Base-by-base conservation (phyloP, 2,329 filamentous ascomycete genomes). In the Mycosphaerella arachidis region DNA sequence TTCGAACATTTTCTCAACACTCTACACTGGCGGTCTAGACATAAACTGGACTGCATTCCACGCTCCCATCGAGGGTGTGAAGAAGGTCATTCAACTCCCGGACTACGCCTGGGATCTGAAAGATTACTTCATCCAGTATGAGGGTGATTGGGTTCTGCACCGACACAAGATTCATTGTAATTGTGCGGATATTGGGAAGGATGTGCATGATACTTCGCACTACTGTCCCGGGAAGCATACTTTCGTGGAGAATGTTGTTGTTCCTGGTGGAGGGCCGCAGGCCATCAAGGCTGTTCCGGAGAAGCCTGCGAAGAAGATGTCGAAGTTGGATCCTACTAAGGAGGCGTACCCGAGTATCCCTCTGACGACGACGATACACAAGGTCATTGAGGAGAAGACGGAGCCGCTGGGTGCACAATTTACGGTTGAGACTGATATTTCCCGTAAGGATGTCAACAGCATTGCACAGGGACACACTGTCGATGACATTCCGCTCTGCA, bases 21-120 rank as follows among this genome's bases (percentile, higher is more conserved):
- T 90, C 0, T 81, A 89, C 69, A 70, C 70, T 1, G 75, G 74
- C 1, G 86, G 86, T 0, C 65, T 85, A 1, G 73, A 78, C 5
- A 73, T 90, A 24, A 75, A 84, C 64, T 90, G 86, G 85, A 78
- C 80, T 51, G 85, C 86, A 69, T 86, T 82, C 65, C 82, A 86
- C 67, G 72, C 77, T 3, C 76, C 79, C 29, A 84, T 82, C 62
- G n/a, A 43, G 24, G 60, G 67, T 0, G 72, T 72, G 0, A 33
- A 55, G 74, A 79, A 59, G 60, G 67, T 1, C 72, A 72, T 1
- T 75, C 81, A 20, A 71, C 75, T 0, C 71, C 85, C 85, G 1
- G 59, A 66, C 1, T 75, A 75, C 51, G 45, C 43, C 16, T 75
- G 65, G 65, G 61, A 75, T 45, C 56, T 66, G 6, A 74, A 74